phyloP scores from a whole-genome alignment of 139 green algal genomes.

The Nannochloris sp. region DNA sequence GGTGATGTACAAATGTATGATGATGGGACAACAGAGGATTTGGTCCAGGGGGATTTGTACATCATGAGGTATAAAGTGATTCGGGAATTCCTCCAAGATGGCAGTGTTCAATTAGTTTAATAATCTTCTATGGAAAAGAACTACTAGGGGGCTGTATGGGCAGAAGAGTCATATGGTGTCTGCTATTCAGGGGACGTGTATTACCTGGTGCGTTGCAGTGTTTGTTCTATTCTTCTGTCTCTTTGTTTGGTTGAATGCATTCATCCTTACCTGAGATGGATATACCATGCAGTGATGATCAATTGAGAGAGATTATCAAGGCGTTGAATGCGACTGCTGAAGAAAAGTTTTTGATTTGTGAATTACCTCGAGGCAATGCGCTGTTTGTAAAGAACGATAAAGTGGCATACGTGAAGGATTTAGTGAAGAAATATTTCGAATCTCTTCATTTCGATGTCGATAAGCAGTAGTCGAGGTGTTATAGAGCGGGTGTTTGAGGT shows the following conservation, averaged over 20 bases:
- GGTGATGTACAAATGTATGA: constrained; percentile 35
- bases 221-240: neutral
- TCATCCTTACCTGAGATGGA: too few relatives aligned
- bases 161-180: neutral
- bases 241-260: too few relatives aligned
- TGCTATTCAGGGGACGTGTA: neutral
- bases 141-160: too few relatives aligned
- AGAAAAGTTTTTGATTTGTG: constrained; percentile 2
- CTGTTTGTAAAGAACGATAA: constrained; percentile 1
- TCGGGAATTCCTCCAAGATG: constrained; percentile 21
- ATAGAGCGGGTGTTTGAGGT: neutral
- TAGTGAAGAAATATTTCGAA: constrained; percentile 4
- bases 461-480: constrained; percentile 1
- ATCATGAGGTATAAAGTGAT: constrained; percentile 34
- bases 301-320: constrained; percentile 12
- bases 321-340: neutral
- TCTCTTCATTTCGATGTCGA: neutral
- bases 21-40: constrained; percentile 32
- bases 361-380: neutral
- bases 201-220: neutral
- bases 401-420: neutral
- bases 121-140: neutral
- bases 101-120: constrained; percentile 29
- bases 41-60: constrained; percentile 41
- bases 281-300: neutral